Conservation (phyloP, 495 filamentous ascomycete genomes). For the Barbatosphaeria neglecta region DNA sequence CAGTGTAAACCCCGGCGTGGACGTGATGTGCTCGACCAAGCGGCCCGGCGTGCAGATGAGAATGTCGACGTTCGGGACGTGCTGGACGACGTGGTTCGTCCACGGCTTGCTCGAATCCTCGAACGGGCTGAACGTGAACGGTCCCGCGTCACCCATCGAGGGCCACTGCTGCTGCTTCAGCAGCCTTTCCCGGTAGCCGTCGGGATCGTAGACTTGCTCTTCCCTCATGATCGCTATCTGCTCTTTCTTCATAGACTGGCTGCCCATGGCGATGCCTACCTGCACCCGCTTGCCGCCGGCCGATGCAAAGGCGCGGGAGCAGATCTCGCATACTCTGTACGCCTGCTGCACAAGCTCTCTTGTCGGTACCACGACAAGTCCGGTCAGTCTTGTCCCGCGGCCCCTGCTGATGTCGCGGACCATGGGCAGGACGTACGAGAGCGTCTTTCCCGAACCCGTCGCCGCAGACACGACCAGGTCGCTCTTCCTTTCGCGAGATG, state of each 20-base stretch:
- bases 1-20: slow-evolving; percentile 68
- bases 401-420: slow-evolving; percentile 55
- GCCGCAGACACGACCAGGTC: slow-evolving; percentile 82
- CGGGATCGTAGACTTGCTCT: slow-evolving; percentile 36
- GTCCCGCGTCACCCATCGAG: slow-evolving; percentile 12
- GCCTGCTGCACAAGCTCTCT: slow-evolving; percentile 82
- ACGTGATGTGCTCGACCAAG: slow-evolving; percentile 78
- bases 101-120: slow-evolving; percentile 18
- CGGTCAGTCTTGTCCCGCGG: slow-evolving; percentile 52
- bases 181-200: slow-evolving; percentile 16
- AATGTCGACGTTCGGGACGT: slow-evolving; percentile 67
- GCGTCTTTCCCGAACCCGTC: slow-evolving; percentile 88
- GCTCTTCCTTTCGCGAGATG: slow-evolving; percentile 41
- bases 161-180: slow-evolving; percentile 5
- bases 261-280: slow-evolving; percentile 73
- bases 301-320: slow-evolving; percentile 35
- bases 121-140: background rate
- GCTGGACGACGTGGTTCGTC: slow-evolving; percentile 49
- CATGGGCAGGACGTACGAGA: slow-evolving; percentile 82
- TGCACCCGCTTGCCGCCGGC: slow-evolving; percentile 49
- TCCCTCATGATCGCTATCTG: slow-evolving; percentile 52
- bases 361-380: slow-evolving; percentile 77
- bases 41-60: slow-evolving; percentile 88
- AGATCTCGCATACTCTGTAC: slow-evolving; percentile 56
- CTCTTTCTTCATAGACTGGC: slow-evolving; percentile 62